A percentile compares a stretch with the other conserved stretches of the same genome.
Evolutionary conservation across 2,329 filamentous ascomycete species (phyloP).

Genomic region (Seiridium unicorne): DNA sequence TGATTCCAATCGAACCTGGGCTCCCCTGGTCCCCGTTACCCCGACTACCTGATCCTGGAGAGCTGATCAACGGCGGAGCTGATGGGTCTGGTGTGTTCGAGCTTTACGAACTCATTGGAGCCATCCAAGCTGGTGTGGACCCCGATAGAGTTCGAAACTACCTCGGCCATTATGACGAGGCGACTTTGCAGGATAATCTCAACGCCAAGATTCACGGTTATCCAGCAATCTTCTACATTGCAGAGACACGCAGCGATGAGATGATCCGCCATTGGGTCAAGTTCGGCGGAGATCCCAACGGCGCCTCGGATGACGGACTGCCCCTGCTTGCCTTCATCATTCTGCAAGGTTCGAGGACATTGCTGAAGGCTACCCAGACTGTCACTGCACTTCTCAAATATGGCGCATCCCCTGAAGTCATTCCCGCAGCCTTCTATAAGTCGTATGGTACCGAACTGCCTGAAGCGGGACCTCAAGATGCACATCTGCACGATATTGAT

Average conservation of each 20-base stretch:
- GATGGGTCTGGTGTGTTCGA: neutral
- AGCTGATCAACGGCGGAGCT: neutral
- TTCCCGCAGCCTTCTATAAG: conserved; percentile 16
- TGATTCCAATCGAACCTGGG: no score
- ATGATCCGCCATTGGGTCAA: conserved; percentile 17
- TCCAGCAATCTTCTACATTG: conserved; percentile 21
- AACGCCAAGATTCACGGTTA: conserved; percentile 15
- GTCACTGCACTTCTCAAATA: conserved; percentile 15
- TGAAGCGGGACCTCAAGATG: conserved; percentile 10
- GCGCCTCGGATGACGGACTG: conserved; percentile 10
- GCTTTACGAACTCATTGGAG: neutral
- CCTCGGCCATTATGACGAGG: conserved; percentile 6
- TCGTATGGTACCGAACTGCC: conserved; percentile 12
- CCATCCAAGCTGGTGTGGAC: neutral
- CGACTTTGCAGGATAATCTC: conserved; percentile 5
- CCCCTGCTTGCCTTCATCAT: conserved; percentile 19
- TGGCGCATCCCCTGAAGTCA: conserved; percentile 13
- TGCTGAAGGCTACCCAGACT: conserved; percentile 9
- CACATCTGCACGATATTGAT: conserved; percentile 6
- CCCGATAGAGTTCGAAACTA: conserved; percentile 9
- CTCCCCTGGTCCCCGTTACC: neutral
- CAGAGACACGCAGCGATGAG: conserved; percentile 14
- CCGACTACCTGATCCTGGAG: neutral
- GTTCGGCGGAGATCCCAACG: conserved; percentile 18
- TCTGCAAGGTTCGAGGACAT: conserved; percentile 8